Conservation (phyloP, 106 monocot species). For the Triglochin maritima region DNA sequence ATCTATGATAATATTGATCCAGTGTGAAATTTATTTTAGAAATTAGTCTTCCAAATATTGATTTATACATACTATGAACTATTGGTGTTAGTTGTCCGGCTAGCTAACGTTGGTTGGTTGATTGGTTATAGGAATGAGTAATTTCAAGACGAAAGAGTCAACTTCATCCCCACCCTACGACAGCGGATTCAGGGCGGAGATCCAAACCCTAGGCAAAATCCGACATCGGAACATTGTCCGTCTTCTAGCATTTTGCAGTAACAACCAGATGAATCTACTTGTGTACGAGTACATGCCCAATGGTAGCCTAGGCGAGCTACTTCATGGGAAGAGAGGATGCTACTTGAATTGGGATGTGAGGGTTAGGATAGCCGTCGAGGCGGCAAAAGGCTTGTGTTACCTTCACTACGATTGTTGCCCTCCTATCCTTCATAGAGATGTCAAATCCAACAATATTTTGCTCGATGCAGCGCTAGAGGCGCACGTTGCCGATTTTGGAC, state of each 20-base stretch:
- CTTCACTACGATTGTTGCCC: constrained; percentile 53
- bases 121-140: too few relatives aligned
- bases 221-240: constrained; percentile 56
- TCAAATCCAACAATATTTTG: constrained; percentile 61
- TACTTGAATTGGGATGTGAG: constrained; percentile 33
- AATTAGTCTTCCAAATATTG: too few relatives aligned
- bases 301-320: constrained; percentile 48
- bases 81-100: too few relatives aligned
- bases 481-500: constrained; percentile 58
- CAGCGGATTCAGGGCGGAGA: constrained; percentile 48
- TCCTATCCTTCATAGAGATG: constrained; percentile 48
- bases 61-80: too few relatives aligned
- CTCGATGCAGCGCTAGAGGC: constrained; percentile 38
- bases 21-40: too few relatives aligned
- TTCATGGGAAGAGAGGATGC: constrained; percentile 39
- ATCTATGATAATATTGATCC: too few relatives aligned
- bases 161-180: constrained; percentile 16
- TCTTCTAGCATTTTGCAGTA: constrained; percentile 37
- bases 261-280: constrained; percentile 42
- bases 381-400: constrained; percentile 52
- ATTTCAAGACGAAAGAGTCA: too few relatives aligned
- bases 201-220: constrained; percentile 49
- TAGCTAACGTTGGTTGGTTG: too few relatives aligned
- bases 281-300: constrained; percentile 66
- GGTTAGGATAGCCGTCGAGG: constrained; percentile 37